phyloP scores from a whole-genome alignment of 2,329 filamentous ascomycete species.

The Penicillium sclerotigenum region DNA sequence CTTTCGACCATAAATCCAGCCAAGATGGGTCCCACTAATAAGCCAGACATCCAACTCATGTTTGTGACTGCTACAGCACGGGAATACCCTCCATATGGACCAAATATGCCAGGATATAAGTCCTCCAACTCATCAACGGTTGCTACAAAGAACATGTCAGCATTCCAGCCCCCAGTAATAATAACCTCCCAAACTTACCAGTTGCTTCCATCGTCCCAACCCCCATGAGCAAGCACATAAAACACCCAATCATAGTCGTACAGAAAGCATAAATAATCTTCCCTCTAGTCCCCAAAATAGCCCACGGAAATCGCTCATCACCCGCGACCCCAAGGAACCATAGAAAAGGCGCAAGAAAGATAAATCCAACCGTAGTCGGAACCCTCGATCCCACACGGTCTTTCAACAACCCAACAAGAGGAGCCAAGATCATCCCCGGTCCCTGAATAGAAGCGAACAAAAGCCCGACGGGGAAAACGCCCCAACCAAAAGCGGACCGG shows the following conservation, averaged over 20 bases:
- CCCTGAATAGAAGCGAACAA: slow-evolving; percentile 11
- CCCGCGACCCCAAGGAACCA: slow-evolving; percentile 4
- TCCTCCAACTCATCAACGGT: slow-evolving; percentile 16
- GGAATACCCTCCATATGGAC: slow-evolving; percentile 23
- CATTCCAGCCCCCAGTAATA: not conserved
- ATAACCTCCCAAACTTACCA: not conserved
- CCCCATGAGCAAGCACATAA: slow-evolving; percentile 7
- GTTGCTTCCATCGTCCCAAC: slow-evolving; percentile 9
- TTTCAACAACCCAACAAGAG: slow-evolving; percentile 4
- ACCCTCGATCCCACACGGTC: slow-evolving; percentile 2
- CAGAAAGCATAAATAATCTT: not conserved
- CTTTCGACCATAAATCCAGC: slow-evolving; percentile 12
- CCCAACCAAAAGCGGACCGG: slow-evolving; percentile 11
- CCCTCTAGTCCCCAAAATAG: not conserved
- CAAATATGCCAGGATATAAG: slow-evolving; percentile 20
- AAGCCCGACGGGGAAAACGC: slow-evolving; percentile 9
- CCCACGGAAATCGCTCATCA: slow-evolving; percentile 2
- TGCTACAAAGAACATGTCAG: slow-evolving; percentile 1
- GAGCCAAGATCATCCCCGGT: slow-evolving; percentile 9
- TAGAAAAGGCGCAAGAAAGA: slow-evolving; percentile 1
- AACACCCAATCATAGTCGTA: slow-evolving; percentile 5
- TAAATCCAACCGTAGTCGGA: slow-evolving; percentile 1
- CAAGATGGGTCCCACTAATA: slow-evolving; percentile 17
- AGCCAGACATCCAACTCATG: slow-evolving; percentile 22
- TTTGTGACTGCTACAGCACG: slow-evolving; percentile 20